phyloP scores from a whole-genome alignment of 306 rosid genomes.

The Albizia julibrissin region DNA sequence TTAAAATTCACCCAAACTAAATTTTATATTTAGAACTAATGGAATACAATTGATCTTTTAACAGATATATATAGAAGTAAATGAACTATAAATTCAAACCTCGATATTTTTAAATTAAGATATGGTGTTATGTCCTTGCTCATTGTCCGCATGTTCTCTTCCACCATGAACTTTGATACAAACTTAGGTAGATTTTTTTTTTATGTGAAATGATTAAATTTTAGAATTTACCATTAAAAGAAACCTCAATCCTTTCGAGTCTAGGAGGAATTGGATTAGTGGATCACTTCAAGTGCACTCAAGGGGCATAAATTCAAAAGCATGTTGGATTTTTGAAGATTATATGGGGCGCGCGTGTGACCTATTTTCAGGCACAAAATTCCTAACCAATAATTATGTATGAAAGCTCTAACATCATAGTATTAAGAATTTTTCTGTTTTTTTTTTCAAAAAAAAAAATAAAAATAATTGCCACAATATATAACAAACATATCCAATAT shows the following conservation, averaged over 20 bases:
- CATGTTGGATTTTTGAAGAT: neutral
- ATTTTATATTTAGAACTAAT: too few species aligned
- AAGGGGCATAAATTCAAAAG: neutral
- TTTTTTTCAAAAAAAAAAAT: neutral
- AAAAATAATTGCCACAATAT: neutral
- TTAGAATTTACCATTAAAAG: too few species aligned
- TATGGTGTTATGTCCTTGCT: too few species aligned
- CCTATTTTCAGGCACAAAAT: neutral
- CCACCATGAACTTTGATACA: too few species aligned
- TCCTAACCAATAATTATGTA: neutral
- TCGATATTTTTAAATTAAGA: too few species aligned
- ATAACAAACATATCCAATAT: neutral
- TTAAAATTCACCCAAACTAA: too few species aligned
- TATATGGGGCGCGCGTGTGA: neutral
- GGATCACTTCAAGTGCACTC: neutral
- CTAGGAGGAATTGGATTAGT: neutral
- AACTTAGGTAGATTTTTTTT: too few species aligned
- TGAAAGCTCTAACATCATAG: neutral
- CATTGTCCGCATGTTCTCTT: too few species aligned
- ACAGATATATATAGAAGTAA: too few species aligned
- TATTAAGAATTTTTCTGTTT: neutral
- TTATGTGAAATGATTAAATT: too few species aligned
- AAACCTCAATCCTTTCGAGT: neutral
- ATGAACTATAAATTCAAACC: too few species aligned
- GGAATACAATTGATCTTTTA: too few species aligned